phyloP scores from a whole-genome alignment of 768 basidiomycete species.

The Leccinum ochraceum region DNA sequence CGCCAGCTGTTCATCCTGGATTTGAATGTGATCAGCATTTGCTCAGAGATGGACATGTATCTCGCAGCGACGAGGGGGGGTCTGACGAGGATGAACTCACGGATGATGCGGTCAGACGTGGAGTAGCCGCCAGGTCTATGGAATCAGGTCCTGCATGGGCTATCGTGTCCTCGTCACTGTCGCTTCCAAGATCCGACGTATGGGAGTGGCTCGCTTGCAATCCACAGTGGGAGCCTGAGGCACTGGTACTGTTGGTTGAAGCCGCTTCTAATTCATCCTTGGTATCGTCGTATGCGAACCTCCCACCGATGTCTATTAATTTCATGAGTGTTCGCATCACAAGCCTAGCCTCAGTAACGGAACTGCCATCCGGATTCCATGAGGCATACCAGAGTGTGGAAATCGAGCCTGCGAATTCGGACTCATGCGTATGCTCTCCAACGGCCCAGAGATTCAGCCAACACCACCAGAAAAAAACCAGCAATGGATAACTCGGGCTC shows the following conservation, averaged over 20 bases:
- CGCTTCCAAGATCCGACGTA: slow-evolving; percentile 14
- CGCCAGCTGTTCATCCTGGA: slow-evolving; percentile 14
- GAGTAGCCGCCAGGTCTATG: neutral
- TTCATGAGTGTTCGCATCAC: slow-evolving; percentile 9
- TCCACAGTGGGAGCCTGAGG: slow-evolving; percentile 1
- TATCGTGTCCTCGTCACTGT: slow-evolving; percentile 12
- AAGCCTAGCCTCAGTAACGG: neutral
- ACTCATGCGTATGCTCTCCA: slow-evolving; percentile 10
- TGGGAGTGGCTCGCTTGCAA: slow-evolving; percentile 3
- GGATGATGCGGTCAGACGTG: neutral
- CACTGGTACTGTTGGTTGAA: neutral
- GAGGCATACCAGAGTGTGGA: slow-evolving; percentile 14
- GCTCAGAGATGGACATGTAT: neutral
- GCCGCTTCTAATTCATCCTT: slow-evolving; percentile 7
- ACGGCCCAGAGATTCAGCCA: neutral
- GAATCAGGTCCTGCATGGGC: neutral
- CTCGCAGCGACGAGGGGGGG: neutral
- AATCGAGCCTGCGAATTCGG: slow-evolving; percentile 8
- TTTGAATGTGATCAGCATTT: slow-evolving; percentile 8
- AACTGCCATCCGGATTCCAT: neutral
- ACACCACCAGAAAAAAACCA: neutral
- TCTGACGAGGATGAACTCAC: neutral
- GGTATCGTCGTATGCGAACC: slow-evolving; percentile 12
- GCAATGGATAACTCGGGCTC: neutral
- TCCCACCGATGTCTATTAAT: slow-evolving; percentile 6